Percentiles rank a stretch among this genome's conserved stretches.
Conservation (phyloP, 78 protist species). For the Dictyostelium brefeldianum region DNA sequence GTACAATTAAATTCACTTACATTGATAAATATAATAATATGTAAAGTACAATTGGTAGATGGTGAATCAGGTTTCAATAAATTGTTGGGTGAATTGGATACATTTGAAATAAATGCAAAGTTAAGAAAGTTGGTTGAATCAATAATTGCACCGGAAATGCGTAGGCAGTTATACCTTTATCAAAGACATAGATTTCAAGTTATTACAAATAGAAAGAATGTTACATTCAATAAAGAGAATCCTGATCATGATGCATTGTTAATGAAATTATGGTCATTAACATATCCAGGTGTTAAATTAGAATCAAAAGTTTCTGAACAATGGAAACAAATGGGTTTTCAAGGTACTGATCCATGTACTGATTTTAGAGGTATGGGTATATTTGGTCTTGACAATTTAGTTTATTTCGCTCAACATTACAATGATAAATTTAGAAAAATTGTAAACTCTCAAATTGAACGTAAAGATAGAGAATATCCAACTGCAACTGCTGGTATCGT, state of each 20-base stretch:
- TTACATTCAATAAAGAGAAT: conserved; percentile 15
- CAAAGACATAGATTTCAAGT: conserved; percentile 43
- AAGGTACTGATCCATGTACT: conserved; percentile 74
- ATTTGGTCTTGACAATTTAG: conserved; percentile 67
- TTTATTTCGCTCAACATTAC: conserved; percentile 69
- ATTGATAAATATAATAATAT: conserved; percentile 11
- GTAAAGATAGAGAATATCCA: conserved; percentile 81
- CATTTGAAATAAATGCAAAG: conserved; percentile 27
- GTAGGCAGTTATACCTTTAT: conserved; percentile 47
- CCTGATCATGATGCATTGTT: conserved; percentile 62
- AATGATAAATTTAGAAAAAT: conserved; percentile 59
- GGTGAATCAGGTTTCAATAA: not conserved
- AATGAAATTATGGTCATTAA: conserved; percentile 53
- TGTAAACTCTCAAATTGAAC: conserved; percentile 12
- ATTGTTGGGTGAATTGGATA: conserved; percentile 26
- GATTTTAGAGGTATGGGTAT: conserved; percentile 82
- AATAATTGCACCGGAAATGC: conserved; percentile 37
- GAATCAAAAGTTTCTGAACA: conserved; percentile 63
- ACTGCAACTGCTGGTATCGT: conserved; percentile 63
- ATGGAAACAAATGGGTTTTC: conserved; percentile 78
- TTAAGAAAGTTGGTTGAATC: conserved; percentile 25
- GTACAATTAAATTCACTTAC: conserved; percentile 60
- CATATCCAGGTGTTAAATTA: conserved; percentile 54
- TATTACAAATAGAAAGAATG: conserved; percentile 39
- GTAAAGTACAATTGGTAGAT: not conserved